These are phyloP conservation scores for Ophiosphaerella narmari DNA, from an alignment of 2,329 filamentous ascomycete genomes.

Conservation along the genomic window DNA sequence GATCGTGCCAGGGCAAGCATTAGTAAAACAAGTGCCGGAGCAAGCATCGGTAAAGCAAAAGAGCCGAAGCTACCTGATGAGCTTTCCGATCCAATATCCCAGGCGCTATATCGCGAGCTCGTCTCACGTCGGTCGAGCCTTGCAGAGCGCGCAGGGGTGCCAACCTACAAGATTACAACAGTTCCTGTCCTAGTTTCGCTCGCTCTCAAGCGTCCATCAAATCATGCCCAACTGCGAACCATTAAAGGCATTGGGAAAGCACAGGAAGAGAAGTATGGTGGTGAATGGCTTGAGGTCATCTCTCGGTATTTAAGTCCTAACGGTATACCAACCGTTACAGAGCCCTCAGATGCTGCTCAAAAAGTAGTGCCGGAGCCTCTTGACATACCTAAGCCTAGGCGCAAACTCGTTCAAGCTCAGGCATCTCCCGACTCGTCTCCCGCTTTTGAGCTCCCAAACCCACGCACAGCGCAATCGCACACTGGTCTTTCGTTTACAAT, in stretches of 20 bases:
- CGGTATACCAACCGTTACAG: neutral
- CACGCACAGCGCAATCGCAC: conserved; percentile 14
- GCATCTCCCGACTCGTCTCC: conserved; percentile 25
- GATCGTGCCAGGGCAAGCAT: conserved; percentile 1
- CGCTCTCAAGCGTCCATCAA: conserved; percentile 26
- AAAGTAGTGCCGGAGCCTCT: neutral
- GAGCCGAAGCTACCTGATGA: conserved; percentile 4
- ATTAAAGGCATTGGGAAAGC: conserved; percentile 32
- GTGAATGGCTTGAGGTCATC: conserved; percentile 33
- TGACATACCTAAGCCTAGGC: conserved; percentile 1
- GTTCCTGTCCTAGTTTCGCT: conserved; percentile 31
- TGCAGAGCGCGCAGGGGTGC: conserved; percentile 14
- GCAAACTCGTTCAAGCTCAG: neutral
- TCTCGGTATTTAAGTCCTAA: conserved; percentile 15
- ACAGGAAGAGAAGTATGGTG: conserved; percentile 28
- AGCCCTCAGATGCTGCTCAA: neutral
- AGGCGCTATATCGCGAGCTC: conserved; percentile 25
- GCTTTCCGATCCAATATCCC: conserved; percentile 15
- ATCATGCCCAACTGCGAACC: conserved; percentile 19
- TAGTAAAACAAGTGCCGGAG: neutral
- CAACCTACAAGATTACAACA: conserved; percentile 18
- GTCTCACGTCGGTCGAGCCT: conserved; percentile 20
- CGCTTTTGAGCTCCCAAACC: conserved; percentile 24
- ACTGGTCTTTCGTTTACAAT: conserved; percentile 26
- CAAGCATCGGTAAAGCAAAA: conserved; percentile 1